phyloP scores from a whole-genome alignment of 2,329 filamentous ascomycete species.

The Nigrograna mackinnonii region DNA sequence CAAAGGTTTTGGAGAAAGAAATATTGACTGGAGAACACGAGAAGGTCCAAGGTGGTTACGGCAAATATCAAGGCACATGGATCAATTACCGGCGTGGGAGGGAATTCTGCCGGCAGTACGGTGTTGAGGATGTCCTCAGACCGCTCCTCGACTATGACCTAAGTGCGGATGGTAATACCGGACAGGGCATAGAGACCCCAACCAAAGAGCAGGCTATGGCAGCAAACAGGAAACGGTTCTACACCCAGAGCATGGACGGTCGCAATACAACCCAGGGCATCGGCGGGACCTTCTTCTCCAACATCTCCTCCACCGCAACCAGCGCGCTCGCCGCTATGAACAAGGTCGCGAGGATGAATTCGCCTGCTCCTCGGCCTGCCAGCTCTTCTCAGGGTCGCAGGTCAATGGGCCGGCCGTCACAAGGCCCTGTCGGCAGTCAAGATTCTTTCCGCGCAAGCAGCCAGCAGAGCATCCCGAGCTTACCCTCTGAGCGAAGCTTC shows the following conservation, averaged over 20 bases:
- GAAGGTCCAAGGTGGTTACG: constrained; percentile 97
- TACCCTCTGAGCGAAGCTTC: constrained; percentile 75
- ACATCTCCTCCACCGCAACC: constrained; percentile 90
- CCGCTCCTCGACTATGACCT: constrained; percentile 82
- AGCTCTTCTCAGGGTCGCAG: constrained; percentile 68
- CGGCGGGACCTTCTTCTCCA: constrained; percentile 93
- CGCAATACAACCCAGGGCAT: constrained; percentile 64
- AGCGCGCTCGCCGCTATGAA: constrained; percentile 95
- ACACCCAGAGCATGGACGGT: constrained; percentile 73
- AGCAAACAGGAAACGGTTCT: constrained; percentile 84
- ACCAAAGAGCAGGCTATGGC: constrained; percentile 99
- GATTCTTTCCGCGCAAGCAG: constrained; percentile 72
- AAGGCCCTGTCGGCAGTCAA: constrained; percentile 66
- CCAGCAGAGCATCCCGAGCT: constrained; percentile 75
- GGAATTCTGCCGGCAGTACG: constrained; percentile 82
- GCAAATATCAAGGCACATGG: constrained; percentile 99
- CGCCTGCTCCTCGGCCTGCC: constrained; percentile 69
- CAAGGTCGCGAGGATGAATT: constrained; percentile 87
- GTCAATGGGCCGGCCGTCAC: constrained; percentile 72
- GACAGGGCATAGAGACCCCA: constrained; percentile 84
- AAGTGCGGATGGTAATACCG: constrained; percentile 71
- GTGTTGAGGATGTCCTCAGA: constrained; percentile 75
- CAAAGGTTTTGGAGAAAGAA: constrained; percentile 97
- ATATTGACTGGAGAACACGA: constrained; percentile 96
- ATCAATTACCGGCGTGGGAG: constrained; percentile 91